Evolutionary conservation across 345 rosid species (phyloP).

Genomic region (Odontarrhena argentea): DNA sequence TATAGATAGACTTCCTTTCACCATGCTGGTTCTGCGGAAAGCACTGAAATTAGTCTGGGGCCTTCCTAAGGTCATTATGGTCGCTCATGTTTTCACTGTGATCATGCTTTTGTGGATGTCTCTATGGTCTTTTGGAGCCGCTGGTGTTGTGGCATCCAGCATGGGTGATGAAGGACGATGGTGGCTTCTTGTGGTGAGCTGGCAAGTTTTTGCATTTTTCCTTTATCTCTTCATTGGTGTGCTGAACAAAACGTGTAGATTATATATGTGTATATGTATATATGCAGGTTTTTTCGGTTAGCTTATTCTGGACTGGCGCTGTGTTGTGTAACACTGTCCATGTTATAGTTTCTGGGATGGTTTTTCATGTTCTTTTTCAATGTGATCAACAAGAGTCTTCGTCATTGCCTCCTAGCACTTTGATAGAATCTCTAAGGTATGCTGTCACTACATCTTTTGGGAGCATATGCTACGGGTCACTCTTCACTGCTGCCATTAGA

Average conservation of each 20-base stretch:
- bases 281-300: slow-evolving; percentile 81
- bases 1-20: slow-evolving; percentile 93
- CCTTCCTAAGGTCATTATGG: slow-evolving; percentile 81
- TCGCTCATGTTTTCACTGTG: slow-evolving; percentile 75
- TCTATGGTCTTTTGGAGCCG: slow-evolving; percentile 87
- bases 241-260: no score
- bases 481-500: slow-evolving; percentile 94
- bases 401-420: slow-evolving; percentile 76
- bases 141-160: slow-evolving; percentile 90
- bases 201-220: slow-evolving; percentile 80
- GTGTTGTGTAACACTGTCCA: slow-evolving; percentile 92
- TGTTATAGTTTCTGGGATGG: slow-evolving; percentile 94
- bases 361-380: slow-evolving; percentile 85
- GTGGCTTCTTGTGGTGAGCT: slow-evolving; percentile 99
- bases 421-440: slow-evolving; percentile 66
- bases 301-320: slow-evolving; percentile 98
- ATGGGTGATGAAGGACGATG: slow-evolving; percentile 65
- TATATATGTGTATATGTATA: slow-evolving; percentile 3
- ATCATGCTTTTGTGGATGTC: slow-evolving; percentile 88
- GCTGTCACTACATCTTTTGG: slow-evolving; percentile 94
- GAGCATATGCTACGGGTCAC: slow-evolving; percentile 96
- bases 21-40: slow-evolving; percentile 83
- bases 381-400: slow-evolving; percentile 74
- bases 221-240: not conserved
- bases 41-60: slow-evolving; percentile 88